Percentiles rank a stretch among this genome's conserved stretches.
These are phyloP conservation scores for Candida yuanshanica DNA, from an alignment of 805 yeast species.

Conservation along the genomic window DNA sequence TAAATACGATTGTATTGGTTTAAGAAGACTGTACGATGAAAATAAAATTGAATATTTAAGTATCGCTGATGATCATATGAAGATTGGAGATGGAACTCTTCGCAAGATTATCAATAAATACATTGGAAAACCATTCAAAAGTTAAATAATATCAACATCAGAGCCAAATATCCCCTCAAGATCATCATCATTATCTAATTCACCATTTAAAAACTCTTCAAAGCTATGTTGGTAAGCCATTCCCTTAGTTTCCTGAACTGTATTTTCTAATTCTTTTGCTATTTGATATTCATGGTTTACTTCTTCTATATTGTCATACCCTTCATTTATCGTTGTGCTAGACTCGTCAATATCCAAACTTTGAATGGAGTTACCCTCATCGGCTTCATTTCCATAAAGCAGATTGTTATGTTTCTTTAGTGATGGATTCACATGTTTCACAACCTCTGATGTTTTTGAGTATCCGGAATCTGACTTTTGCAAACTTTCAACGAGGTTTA, in stretches of 20 bases:
- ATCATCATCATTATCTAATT: conserved; percentile 6
- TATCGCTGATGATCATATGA: conserved; percentile 62
- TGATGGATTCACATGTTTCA: not conserved
- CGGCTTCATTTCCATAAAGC: not conserved
- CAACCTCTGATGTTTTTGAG: not conserved
- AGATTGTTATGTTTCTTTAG: not conserved
- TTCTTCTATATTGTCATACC: conserved; percentile 11
- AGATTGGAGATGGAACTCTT: conserved; percentile 48
- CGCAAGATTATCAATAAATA: conserved; percentile 37
- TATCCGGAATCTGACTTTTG: not conserved
- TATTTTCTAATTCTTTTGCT: not conserved
- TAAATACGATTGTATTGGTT: conserved; percentile 54
- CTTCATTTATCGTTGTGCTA: not conserved
- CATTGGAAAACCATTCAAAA: conserved; percentile 24
- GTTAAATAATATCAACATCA: conserved; percentile 19
- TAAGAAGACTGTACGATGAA: conserved; percentile 39
- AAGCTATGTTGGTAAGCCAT: not conserved
- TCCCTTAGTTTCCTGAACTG: not conserved
- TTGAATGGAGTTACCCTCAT: not conserved
- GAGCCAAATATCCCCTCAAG: conserved; percentile 16
- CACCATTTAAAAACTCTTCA: not conserved
- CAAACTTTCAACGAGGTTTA: not conserved
- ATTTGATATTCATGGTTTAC: conserved; percentile 11
- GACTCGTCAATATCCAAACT: not conserved
- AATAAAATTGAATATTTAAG: conserved; percentile 41